Base-by-base conservation (phyloP, 345 rosid genomes). In the Murraya koenigii region DNA sequence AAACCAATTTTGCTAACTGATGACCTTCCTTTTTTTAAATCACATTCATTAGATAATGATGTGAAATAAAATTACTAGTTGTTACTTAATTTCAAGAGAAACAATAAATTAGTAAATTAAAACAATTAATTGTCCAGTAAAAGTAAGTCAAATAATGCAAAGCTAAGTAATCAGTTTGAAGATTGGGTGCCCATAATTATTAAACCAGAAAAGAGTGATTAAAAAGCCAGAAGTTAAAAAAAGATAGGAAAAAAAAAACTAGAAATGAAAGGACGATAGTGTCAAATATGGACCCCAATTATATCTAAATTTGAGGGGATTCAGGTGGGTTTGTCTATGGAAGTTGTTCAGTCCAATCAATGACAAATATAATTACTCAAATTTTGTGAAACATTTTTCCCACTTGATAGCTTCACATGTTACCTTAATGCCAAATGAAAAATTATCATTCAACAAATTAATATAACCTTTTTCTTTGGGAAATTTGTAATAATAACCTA, bases 271-370 rank as follows among this genome's bases (percentile, higher is more conserved):
- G 13, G 72, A 60, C 52, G 69, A 60, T 63, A 39, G 10, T 30
- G 44, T 61, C 35, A 78, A 54, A 17, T 65, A 69, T 74, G 82
- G 87, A 77, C 77, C 85, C 80, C 85, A 33, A 52, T 55, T 72
- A 71, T 69, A 55, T 67, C 56, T 4, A 20, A 38, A n/a, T 19
- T 7, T 20, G 41, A 33, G 39, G 68, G 68, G 10, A 56, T 75
- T 81, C 85, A 85, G 72, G 86, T 87, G 87, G 85, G 80, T 44
- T 67, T 87, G 89, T 85, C 86, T 77, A 70, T 25, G 47, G 87
- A 79, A 65, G 85, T 85, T 87, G 79, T 76, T 77, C 58, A 32
- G 89, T 87, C 89, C 84, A 66, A 58, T 84, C 84, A 65, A 44
- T 2, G 59, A 2, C 76, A 47, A 66, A 71, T 77, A 35, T 41